Conservation (phyloP, 208 protist species). For the Lotmaria passim region DNA sequence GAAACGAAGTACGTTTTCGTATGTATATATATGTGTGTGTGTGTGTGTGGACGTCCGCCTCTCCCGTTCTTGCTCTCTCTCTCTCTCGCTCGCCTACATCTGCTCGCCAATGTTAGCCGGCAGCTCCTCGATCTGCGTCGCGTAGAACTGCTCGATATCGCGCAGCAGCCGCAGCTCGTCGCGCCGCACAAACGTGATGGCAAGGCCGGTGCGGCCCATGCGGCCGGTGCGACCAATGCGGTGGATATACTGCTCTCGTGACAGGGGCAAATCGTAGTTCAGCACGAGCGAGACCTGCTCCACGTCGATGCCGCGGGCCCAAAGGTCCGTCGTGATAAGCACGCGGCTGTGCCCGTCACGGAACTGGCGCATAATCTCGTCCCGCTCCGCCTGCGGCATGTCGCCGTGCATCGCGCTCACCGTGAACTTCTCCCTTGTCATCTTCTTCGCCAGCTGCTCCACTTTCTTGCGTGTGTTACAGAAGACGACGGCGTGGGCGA, state of each 20-base stretch:
- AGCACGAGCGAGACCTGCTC: conserved; percentile 97
- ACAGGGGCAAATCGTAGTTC: conserved; percentile 98
- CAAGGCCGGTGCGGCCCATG: conserved; percentile 98
- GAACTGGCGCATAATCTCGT: conserved; percentile 98
- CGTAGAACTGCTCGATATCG: conserved; percentile 98
- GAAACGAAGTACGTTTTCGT: too few species aligned
- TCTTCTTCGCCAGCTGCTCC: conserved; percentile 98
- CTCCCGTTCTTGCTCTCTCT: too few species aligned
- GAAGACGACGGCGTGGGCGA: conserved; percentile 99
- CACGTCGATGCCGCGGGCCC: conserved; percentile 97
- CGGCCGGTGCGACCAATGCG: conserved; percentile 97
- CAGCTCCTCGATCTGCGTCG: conserved; percentile 97
- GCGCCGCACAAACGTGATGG: conserved; percentile 98
- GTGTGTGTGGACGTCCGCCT: neutral
- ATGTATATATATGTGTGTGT: neutral
- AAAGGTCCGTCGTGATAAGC: conserved; percentile 99
- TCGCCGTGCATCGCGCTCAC: conserved; percentile 97
- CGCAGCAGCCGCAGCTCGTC: conserved; percentile 93
- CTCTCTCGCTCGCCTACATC: too few species aligned
- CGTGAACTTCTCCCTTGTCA: conserved; percentile 96
- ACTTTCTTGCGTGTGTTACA: conserved; percentile 99
- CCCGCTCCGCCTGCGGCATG: conserved; percentile 98
- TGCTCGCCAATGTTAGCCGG: conserved; percentile 83
- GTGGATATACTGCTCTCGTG: conserved; percentile 94
- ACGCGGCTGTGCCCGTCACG: conserved; percentile 96